Base-by-base conservation (phyloP, 2,329 filamentous ascomycete species). In the Colletotrichum eremochloae region DNA sequence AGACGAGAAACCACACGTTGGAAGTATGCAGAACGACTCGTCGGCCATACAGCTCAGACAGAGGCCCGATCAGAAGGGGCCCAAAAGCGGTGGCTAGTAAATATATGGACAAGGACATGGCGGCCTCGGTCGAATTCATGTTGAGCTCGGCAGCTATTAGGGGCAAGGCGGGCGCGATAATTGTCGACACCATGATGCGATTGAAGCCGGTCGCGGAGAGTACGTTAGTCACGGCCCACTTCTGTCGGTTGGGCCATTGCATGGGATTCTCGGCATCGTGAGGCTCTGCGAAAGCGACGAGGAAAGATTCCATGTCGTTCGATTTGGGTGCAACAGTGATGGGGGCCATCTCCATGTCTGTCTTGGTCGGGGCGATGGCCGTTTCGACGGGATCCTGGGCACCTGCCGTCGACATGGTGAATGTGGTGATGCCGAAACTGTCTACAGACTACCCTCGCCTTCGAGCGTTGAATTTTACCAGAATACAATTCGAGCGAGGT, bases 131-230 rank as follows among this genome's bases (percentile, higher is more conserved):
- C 8, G 82, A 78, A 7, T 76, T 84, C 77, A 91, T 89, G 53
- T 85, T 55, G 15, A 91, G 80, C 50, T 91, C 87, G 1, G 77
- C 76, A 6, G 85, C 83, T 56, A 92, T 87, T 1, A 82, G 76
- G 1, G 81, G 74, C 36, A 92, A 75, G 0, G 85, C 85, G 0
- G 86, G 86, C 0, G 86, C 86, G 79, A 88, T 85, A 76, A 88
- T 87, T 0, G 86, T 86, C 4, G 85, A 86, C 0, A 86, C 84
- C 74, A 88, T 82, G 70, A 87, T 86, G 12, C 84, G 84, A 56
- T 86, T 86, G 74, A 88, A 87, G 9, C 85, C 86, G 0, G 84
- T 85, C 3, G 83, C 82, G 0, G 86, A 87, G 1, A 87, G 80
- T 4, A 86, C 82, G 60, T 84, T 77, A 3, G 86, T 88, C 12